Evolutionary conservation across 176 grass and related monocot genomes (phyloP).

Genomic region (Carex parvula): DNA sequence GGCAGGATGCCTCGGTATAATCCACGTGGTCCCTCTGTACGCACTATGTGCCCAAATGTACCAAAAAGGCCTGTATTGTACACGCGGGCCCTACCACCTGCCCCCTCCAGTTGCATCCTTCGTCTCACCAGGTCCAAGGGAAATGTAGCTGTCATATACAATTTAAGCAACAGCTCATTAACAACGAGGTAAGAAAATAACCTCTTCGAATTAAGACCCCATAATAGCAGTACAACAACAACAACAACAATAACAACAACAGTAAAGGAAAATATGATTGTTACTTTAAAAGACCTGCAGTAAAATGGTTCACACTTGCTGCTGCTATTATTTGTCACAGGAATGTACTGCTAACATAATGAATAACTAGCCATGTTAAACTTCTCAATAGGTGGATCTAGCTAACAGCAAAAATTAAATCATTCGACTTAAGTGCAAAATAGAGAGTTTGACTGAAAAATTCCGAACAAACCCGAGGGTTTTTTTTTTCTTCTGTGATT

Average conservation of each 20-base stretch:
- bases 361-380: too few species aligned
- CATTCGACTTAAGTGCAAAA: neutral
- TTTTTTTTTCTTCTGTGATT: neutral
- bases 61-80: constrained; percentile 71
- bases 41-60: constrained; percentile 72
- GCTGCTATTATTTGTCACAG: too few species aligned
- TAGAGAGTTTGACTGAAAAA: neutral
- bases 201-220: neutral
- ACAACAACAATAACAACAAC: neutral
- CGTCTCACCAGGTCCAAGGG: constrained; percentile 84
- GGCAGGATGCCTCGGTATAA: constrained; percentile 97
- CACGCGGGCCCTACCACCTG: constrained; percentile 66
- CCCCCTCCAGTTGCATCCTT: constrained; percentile 88
- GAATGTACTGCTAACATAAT: too few species aligned
- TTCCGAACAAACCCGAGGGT: neutral
- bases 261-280: neutral
- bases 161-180: constrained; percentile 7
- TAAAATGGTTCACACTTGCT: neutral
- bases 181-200: neutral
- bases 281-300: neutral
- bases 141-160: constrained; percentile 62
- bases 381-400: too few species aligned
- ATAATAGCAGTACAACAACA: neutral
- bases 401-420: too few species aligned
- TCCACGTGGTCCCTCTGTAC: constrained; percentile 61